These are phyloP conservation scores for Arabidopsis suecica DNA, from an alignment of 345 rosid species.

Conservation along the genomic window DNA sequence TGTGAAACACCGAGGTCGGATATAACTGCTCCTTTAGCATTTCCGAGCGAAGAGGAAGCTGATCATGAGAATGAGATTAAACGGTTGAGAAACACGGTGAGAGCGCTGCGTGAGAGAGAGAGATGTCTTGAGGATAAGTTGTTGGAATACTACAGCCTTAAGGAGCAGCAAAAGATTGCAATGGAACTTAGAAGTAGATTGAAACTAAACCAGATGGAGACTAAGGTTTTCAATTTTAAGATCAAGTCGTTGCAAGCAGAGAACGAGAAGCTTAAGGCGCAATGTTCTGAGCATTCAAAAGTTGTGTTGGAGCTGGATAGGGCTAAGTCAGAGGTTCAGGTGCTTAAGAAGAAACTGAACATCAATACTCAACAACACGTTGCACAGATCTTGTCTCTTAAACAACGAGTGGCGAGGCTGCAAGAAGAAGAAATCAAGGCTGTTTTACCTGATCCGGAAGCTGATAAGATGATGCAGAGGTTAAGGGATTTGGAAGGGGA, in stretches of 20 bases:
- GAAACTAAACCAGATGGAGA: conserved; percentile 75
- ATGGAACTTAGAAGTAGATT: conserved; percentile 83
- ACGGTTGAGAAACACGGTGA: conserved; percentile 60
- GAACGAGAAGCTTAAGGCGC: conserved; percentile 67
- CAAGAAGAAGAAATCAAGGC: conserved; percentile 64
- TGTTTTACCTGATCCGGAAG: conserved; percentile 45
- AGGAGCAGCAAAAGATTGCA: conserved; percentile 75
- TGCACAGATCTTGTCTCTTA: conserved; percentile 68
- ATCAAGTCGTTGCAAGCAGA: conserved; percentile 75
- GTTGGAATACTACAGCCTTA: conserved; percentile 82
- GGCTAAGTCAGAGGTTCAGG: conserved; percentile 60
- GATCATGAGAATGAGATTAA: conserved; percentile 68
- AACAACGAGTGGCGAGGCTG: conserved; percentile 62
- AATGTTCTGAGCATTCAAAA: conserved; percentile 60
- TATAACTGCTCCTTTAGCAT: conserved; percentile 51
- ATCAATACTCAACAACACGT: conserved; percentile 73
- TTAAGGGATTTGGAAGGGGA: conserved; percentile 66
- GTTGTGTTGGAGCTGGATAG: conserved; percentile 59
- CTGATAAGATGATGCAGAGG: conserved; percentile 52
- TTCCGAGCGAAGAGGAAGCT: conserved; percentile 50
- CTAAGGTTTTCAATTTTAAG: conserved; percentile 67
- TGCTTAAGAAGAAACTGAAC: conserved; percentile 70
- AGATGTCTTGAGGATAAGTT: conserved; percentile 73
- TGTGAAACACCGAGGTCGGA: conserved; percentile 49
- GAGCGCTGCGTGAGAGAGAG: conserved; percentile 72